Base-by-base conservation (phyloP, 768 basidiomycete species). In the Suillus subluteus region DNA sequence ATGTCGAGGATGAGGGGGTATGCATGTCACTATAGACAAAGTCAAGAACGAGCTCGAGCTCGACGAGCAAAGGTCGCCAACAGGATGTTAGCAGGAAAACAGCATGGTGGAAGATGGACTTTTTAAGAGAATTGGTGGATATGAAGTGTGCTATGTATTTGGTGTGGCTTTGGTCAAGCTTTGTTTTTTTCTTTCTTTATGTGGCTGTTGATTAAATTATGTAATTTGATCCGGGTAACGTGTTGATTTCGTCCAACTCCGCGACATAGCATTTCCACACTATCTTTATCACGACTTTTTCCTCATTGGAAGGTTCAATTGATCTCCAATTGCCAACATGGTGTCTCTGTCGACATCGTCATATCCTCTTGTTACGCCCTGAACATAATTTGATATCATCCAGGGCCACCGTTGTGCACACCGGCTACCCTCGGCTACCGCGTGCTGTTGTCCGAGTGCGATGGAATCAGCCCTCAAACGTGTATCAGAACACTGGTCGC, bases 111-210 rank as follows among this genome's bases (percentile, higher is more conserved):
- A 48, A 35, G 55, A 38, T 46, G 58, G 40, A 54, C 65, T 65
- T 61, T 16, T 66, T 58, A 63, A 54, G 54, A 62, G 59, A 23
- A 62, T 23, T 46, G 9, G 18, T 46, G 46, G 66, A 63, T 18
- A 18, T 37, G 21, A 32, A 65, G 81, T 41, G 63, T 63, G 67
- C 44, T 44, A 52, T 68, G 40, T 66, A 44, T 70, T 68, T 68
- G 56, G 48, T 38, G 63, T 48, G 48, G 64, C 66, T 67, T 67
- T 67, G 66, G 66, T 66, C 66, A 11, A 46, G 66, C 55, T 67
- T 67, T 56, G 38, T 58, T 61, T 44, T 66, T 35, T 30, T 46
- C 61, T 52, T 41, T 58, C 38, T 37, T 61, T 52, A 16, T n/a
- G 58, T 65, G n/a, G 64, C 58, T 65, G 50, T 35, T 44, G 15